A percentile compares a stretch with the other conserved stretches of the same genome.
Evolutionary conservation across 129 eudicot genomes (phyloP).

Genomic region (Oenanthe sinensis): DNA sequence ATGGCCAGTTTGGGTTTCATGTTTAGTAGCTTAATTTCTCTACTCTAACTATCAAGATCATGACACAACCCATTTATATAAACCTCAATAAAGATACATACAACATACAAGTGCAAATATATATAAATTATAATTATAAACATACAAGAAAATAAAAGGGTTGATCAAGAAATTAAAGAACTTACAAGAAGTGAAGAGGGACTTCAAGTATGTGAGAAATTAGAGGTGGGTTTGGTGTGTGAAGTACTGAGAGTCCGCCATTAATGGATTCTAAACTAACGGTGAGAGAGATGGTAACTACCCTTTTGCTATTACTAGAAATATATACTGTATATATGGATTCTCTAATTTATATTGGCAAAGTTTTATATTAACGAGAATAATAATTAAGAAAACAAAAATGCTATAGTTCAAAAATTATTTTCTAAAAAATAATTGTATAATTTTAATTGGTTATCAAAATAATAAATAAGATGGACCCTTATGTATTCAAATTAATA

Average conservation of each 20-base stretch:
- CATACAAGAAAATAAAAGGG: not conserved
- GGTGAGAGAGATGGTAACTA: not conserved
- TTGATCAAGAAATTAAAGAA: not conserved
- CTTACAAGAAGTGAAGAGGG: not conserved
- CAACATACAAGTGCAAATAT: not conserved
- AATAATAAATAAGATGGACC: too few relatives aligned
- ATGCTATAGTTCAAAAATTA: too few relatives aligned
- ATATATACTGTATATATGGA: too few relatives aligned
- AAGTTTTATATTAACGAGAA: too few relatives aligned
- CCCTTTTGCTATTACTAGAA: not conserved
- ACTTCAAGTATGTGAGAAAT: not conserved
- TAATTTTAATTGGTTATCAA: too few relatives aligned
- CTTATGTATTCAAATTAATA: too few relatives aligned
- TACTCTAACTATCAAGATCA: too few relatives aligned
- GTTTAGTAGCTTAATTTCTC: too few relatives aligned
- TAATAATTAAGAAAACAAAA: too few relatives aligned
- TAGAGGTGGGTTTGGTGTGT: not conserved
- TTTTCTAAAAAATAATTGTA: too few relatives aligned
- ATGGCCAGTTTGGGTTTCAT: too few relatives aligned
- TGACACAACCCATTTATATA: not conserved
- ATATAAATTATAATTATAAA: not conserved
- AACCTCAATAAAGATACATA: not conserved
- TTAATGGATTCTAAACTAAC: not conserved
- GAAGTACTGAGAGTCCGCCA: not conserved
- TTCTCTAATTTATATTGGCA: not conserved